Evolutionary conservation across 306 rosid species (phyloP).

Genomic region (Cotoneaster glaucophyllus): DNA sequence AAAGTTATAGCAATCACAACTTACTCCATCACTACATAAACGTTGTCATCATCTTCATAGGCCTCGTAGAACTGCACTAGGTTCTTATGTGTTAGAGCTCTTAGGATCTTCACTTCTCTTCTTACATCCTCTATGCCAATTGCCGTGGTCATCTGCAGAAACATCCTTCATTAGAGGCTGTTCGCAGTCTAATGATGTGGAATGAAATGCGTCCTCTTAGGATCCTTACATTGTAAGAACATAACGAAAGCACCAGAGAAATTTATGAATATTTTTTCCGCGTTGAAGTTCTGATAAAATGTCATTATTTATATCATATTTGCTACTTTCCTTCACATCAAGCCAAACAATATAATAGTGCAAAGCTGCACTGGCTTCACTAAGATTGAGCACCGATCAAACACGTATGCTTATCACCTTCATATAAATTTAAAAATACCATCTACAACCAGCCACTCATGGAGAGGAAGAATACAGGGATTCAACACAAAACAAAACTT

Average conservation of each 20-base stretch:
- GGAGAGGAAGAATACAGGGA: background rate
- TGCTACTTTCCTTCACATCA: background rate
- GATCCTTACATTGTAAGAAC: background rate
- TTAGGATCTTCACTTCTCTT: conserved; percentile 84
- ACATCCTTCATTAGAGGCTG: conserved; percentile 18
- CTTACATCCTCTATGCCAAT: conserved; percentile 80
- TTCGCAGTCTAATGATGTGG: background rate
- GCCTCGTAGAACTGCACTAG: conserved; percentile 78
- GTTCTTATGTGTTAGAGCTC: conserved; percentile 67
- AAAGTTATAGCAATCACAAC: conserved; percentile 22
- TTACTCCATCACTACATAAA: conserved; percentile 83
- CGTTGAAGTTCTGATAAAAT: background rate
- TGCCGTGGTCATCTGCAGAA: conserved; percentile 75
- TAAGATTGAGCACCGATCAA: background rate
- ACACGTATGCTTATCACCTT: background rate
- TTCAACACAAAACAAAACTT: too few species aligned
- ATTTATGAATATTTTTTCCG: background rate
- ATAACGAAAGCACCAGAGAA: background rate
- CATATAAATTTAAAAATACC: background rate
- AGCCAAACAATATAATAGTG: background rate
- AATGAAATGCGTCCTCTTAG: conserved; percentile 10
- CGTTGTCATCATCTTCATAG: conserved; percentile 75
- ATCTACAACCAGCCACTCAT: background rate
- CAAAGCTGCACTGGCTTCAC: background rate
- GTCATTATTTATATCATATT: background rate